Evolutionary conservation across 176 grass and related monocot genomes (phyloP).

Genomic region (Oryza brachyantha): DNA sequence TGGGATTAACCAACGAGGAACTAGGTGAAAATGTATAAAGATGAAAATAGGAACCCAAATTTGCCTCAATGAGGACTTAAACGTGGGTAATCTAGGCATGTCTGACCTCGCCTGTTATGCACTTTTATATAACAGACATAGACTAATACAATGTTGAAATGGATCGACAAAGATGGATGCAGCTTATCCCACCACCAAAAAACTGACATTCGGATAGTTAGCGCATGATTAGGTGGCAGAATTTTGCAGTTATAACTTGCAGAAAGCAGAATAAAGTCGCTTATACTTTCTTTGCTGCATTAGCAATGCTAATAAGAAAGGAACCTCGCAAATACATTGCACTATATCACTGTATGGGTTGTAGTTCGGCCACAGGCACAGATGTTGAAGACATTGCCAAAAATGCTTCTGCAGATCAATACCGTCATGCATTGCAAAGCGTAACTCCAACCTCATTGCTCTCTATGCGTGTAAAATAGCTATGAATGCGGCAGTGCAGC

Average conservation of each 20-base stretch:
- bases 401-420: not conserved
- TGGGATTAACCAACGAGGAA: too few species aligned
- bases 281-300: not conserved
- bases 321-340: not conserved
- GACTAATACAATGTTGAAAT: not conserved
- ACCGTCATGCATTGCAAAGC: not conserved
- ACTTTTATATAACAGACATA: not conserved
- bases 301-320: not conserved
- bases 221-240: too few species aligned
- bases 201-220: not conserved
- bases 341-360: not conserved
- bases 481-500: too few species aligned
- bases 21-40: too few species aligned
- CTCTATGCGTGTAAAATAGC: too few species aligned
- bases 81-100: too few species aligned
- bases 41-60: too few species aligned
- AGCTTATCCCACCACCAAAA: not conserved
- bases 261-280: not conserved
- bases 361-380: not conserved
- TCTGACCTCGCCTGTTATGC: not conserved
- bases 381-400: too few species aligned
- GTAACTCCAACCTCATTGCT: not conserved
- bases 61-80: too few species aligned
- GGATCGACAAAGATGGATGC: not conserved
- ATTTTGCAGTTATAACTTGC: not conserved